phyloP scores from a whole-genome alignment of 495 filamentous ascomycete genomes.

The Tetracladium setigerum region DNA sequence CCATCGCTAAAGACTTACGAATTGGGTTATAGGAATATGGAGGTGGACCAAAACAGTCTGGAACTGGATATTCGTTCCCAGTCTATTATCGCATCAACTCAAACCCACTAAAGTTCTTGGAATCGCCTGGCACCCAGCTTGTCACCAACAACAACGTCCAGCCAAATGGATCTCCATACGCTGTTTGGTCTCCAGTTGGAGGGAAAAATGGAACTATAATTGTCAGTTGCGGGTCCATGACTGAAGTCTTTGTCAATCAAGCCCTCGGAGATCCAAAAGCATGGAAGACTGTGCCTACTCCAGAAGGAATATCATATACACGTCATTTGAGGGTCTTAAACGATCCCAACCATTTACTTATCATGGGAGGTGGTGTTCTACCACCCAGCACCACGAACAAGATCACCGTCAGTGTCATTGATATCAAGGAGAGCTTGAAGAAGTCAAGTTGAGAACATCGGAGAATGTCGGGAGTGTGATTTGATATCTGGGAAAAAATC shows the following conservation, averaged over 20 bases:
- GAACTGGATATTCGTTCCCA: constrained; percentile 27
- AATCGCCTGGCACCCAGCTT: constrained; percentile 27
- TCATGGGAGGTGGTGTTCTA: constrained; percentile 28
- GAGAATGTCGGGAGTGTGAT: too few relatives aligned
- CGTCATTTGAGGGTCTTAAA: constrained; percentile 35
- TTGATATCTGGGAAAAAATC: too few relatives aligned
- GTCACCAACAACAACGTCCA: constrained; percentile 39
- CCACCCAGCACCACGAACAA: constrained; percentile 30
- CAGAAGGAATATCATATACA: constrained; percentile 39
- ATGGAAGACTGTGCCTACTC: constrained; percentile 43
- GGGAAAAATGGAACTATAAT: constrained; percentile 47
- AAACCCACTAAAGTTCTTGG: constrained; percentile 45
- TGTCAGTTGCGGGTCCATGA: constrained; percentile 40
- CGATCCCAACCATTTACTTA: constrained; percentile 22
- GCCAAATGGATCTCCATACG: constrained; percentile 47
- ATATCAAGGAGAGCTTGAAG: not conserved
- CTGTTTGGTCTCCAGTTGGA: constrained; percentile 42
- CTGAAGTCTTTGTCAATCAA: constrained; percentile 48
- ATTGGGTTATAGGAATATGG: constrained; percentile 59
- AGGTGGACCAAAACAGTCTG: constrained; percentile 36
- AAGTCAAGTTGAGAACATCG: too few relatives aligned
- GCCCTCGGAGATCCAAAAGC: constrained; percentile 39
- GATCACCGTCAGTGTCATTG: constrained; percentile 29
- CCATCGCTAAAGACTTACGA: too few relatives aligned
- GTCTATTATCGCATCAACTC: constrained; percentile 41